These are phyloP conservation scores for Thielaviopsis ethacetica DNA, from an alignment of 2,329 filamentous ascomycete genomes.

Conservation along the genomic window DNA sequence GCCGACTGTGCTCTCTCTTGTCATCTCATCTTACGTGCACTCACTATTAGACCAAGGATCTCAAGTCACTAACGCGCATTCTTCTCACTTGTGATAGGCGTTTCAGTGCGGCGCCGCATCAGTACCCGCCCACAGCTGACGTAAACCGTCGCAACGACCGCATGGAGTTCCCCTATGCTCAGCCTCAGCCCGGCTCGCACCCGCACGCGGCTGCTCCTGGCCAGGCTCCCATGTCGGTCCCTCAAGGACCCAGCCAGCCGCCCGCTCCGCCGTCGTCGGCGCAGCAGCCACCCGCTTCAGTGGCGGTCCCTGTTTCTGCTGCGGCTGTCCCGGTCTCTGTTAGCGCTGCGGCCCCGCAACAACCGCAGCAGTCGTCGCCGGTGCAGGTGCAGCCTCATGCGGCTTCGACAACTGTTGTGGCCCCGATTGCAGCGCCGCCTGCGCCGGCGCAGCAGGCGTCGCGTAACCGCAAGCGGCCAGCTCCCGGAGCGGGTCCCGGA, in stretches of 20 bases:
- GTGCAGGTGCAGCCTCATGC: constrained; percentile 17
- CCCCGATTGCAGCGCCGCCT: constrained; percentile 18
- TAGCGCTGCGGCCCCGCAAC: constrained; percentile 18
- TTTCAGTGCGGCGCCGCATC: constrained; percentile 19
- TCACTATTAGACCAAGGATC: too few species aligned
- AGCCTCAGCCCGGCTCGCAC: constrained; percentile 23
- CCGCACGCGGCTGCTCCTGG: constrained; percentile 23
- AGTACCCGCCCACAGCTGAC: constrained; percentile 34
- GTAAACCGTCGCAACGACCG: constrained; percentile 26
- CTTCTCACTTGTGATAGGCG: constrained; percentile 1
- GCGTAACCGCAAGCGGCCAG: constrained; percentile 27
- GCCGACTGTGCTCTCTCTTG: too few species aligned
- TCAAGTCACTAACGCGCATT: too few species aligned
- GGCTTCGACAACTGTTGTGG: too few species aligned
- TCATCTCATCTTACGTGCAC: too few species aligned
- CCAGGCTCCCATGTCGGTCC: constrained; percentile 28
- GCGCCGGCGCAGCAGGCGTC: constrained; percentile 23
- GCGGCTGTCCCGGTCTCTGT: too few species aligned
- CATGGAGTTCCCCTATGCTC: constrained; percentile 27
- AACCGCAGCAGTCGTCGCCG: constrained; percentile 20
- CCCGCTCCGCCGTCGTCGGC: constrained; percentile 16
- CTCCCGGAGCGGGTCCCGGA: too few species aligned
- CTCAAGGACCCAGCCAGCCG: constrained; percentile 16
- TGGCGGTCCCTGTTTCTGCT: constrained; percentile 11
- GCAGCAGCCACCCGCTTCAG: constrained; percentile 11